These are phyloP conservation scores for Phytophthora ramorum DNA, from an alignment of 352 stramenopile species.

Conservation along the genomic window DNA sequence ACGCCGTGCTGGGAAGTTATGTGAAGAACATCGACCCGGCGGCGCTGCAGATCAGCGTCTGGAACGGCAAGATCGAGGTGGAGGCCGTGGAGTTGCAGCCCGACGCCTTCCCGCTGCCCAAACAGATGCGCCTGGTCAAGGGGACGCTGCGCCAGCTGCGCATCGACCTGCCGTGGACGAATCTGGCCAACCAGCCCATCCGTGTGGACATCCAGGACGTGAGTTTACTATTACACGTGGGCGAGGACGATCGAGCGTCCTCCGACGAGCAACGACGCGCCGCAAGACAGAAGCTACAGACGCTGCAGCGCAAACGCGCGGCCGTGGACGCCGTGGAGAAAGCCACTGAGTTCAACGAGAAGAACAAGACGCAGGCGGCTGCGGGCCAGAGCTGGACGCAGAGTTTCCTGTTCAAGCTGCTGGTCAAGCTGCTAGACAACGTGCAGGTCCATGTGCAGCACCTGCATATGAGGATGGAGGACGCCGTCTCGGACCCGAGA, in stretches of 20 bases:
- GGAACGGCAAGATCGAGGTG: constrained; percentile 87
- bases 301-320: constrained; percentile 76
- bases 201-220: constrained; percentile 81
- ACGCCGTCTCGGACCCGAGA: constrained; percentile 54
- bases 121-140: constrained; percentile 74
- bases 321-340: constrained; percentile 84
- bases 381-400: constrained; percentile 58
- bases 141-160: constrained; percentile 77
- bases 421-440: constrained; percentile 87
- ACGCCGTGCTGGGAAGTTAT: constrained; percentile 84
- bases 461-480: constrained; percentile 77
- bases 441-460: constrained; percentile 83
- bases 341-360: constrained; percentile 67
- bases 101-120: constrained; percentile 72
- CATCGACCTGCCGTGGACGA: constrained; percentile 81
- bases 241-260: constrained; percentile 34
- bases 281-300: constrained; percentile 54
- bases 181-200: constrained; percentile 77
- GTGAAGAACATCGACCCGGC: constrained; percentile 90
- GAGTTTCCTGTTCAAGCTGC: constrained; percentile 80
- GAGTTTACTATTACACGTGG: constrained; percentile 71
- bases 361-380: constrained; percentile 32
- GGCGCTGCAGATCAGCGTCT: constrained; percentile 85
- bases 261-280: constrained; percentile 32
- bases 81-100: constrained; percentile 82